Evolutionary conservation across 2,329 filamentous ascomycete genomes (phyloP).

Genomic region (Nigrospora oryzae): DNA sequence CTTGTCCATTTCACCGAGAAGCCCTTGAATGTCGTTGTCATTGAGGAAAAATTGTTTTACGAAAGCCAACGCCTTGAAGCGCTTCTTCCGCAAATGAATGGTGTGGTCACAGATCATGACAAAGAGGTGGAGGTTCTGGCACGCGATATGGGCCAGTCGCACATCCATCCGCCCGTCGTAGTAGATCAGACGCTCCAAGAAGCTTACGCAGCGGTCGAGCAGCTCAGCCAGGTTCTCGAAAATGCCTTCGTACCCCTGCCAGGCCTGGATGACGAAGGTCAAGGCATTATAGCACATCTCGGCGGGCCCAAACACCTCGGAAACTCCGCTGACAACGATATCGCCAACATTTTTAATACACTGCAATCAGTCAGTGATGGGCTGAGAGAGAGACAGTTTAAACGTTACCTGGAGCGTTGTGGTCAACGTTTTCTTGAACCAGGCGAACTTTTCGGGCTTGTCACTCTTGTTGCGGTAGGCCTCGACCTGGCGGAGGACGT

Average conservation of each 20-base stretch:
- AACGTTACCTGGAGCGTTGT: conserved; percentile 8
- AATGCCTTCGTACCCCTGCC: conserved; percentile 24
- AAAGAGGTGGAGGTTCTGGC: conserved; percentile 24
- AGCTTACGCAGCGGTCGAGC: conserved; percentile 22
- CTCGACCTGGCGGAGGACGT: conserved; percentile 20
- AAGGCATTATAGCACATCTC: conserved; percentile 25
- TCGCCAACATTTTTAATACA: conserved; percentile 24
- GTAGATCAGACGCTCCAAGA: conserved; percentile 22
- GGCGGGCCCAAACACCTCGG: conserved; percentile 21
- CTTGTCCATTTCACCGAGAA: conserved; percentile 21
- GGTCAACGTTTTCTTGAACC: conserved; percentile 16
- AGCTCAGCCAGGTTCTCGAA: conserved; percentile 22
- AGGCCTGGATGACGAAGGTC: conserved; percentile 25
- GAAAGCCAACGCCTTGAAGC: conserved; percentile 14
- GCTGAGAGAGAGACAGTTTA: too few relatives aligned
- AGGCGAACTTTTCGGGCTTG: conserved; percentile 17
- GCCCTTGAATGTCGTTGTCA: conserved; percentile 23
- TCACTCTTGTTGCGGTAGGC: conserved; percentile 16
- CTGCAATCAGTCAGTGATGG: conserved; percentile 8
- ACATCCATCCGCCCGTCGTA: conserved; percentile 22
- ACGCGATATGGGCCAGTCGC: conserved; percentile 20
- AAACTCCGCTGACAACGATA: conserved; percentile 20
- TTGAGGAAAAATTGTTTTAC: conserved; percentile 24
- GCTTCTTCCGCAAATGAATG: conserved; percentile 20
- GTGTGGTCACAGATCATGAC: conserved; percentile 24